A percentile compares a stretch with the other conserved stretches of the same genome.
phyloP scores from a whole-genome alignment of 1,284 basidiomycete genomes.

The Rugosomyces carneus region DNA sequence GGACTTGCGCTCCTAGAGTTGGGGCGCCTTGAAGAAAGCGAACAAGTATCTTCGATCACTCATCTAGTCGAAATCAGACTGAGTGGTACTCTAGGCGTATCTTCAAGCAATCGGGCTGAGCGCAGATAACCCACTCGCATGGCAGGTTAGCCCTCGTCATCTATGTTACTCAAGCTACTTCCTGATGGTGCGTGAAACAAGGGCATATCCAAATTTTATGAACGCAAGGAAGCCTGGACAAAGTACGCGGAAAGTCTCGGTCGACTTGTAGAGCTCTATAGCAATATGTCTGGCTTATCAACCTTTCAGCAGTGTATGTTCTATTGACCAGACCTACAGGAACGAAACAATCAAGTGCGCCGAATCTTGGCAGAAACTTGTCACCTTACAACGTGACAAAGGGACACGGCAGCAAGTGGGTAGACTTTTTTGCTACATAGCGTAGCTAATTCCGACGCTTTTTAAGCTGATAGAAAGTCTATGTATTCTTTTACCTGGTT shows the following conservation, averaged over 20 bases:
- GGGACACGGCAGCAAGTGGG: conserved; percentile 57
- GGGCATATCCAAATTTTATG: conserved; percentile 75
- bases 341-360: conserved; percentile 77
- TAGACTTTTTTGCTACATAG: conserved; percentile 4
- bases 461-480: conserved; percentile 64
- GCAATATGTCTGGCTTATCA: conserved; percentile 44
- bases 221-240: conserved; percentile 55
- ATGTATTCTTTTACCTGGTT: conserved; percentile 69
- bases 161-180: not conserved
- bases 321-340: conserved; percentile 32
- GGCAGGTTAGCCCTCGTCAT: conserved; percentile 51
- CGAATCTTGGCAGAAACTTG: conserved; percentile 70
- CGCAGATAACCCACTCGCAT: conserved; percentile 64
- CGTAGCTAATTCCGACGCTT: conserved; percentile 2
- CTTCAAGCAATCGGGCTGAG: conserved; percentile 63
- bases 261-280: conserved; percentile 47
- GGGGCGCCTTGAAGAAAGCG: conserved; percentile 64
- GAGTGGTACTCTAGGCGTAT: conserved; percentile 53
- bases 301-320: not conserved
- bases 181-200: conserved; percentile 22
- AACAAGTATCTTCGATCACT: conserved; percentile 55
- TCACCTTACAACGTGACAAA: conserved; percentile 58
- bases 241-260: conserved; percentile 51
- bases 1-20: conserved; percentile 74
- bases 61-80: conserved; percentile 4